Conservation (phyloP, 768 basidiomycete species). For the Phaffia australis region DNA sequence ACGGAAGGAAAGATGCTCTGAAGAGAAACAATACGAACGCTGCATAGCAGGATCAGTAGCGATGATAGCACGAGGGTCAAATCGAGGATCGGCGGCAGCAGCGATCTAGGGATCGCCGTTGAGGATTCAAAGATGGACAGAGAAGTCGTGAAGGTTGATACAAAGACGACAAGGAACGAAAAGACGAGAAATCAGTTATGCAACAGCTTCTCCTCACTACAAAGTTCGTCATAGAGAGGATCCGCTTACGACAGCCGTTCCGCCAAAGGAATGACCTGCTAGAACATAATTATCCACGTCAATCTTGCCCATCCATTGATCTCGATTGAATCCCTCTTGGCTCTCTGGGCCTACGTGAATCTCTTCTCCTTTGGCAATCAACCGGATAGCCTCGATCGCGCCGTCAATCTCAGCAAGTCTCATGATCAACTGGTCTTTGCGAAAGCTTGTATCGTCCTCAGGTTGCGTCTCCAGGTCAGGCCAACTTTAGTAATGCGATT, state of each 20-base stretch:
- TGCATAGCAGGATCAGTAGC: slow-evolving; percentile 5
- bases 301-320: neutral
- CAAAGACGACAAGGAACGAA: no score
- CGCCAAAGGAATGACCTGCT: neutral
- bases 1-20: no score
- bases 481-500: neutral
- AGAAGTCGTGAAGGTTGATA: neutral
- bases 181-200: no score
- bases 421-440: slow-evolving; percentile 2
- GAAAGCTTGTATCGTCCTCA: neutral
- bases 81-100: slow-evolving; percentile 3
- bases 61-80: neutral
- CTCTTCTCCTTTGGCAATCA: neutral
- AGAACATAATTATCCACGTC: neutral
- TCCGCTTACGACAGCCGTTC: slow-evolving; percentile 2
- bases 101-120: neutral
- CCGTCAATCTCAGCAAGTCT: neutral
- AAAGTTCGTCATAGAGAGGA: neutral
- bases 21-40: neutral
- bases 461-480: neutral
- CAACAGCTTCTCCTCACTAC: no score
- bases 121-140: neutral
- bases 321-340: neutral
- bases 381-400: neutral
- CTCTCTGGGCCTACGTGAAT: neutral